Percentiles rank a stretch among this genome's conserved stretches.
Evolutionary conservation across 176 grass and related monocot species (phyloP).

Genomic region (Avena atlantica): DNA sequence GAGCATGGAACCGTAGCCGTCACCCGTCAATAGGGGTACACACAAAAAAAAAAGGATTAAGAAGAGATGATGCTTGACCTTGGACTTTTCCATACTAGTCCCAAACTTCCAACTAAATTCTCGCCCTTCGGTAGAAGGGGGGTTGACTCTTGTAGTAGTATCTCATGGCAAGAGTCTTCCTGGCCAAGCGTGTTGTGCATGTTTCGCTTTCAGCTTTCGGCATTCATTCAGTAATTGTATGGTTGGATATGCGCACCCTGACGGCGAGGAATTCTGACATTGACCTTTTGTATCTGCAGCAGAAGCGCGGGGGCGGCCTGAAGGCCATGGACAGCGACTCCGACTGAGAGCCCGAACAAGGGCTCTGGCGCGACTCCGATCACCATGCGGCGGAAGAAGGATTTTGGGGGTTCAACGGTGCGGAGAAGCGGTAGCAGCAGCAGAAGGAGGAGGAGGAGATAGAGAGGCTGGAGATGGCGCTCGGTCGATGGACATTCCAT

Average conservation of each 20-base stretch:
- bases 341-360: conserved; percentile 34
- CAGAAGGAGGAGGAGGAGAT: not conserved
- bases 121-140: not conserved
- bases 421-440: not conserved
- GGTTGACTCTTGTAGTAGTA: not conserved
- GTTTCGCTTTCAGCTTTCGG: not conserved
- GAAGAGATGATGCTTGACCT: not conserved
- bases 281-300: conserved; percentile 2
- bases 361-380: not conserved
- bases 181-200: not conserved
- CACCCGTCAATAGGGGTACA: not conserved
- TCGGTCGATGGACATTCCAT: not conserved
- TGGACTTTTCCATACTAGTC: no score
- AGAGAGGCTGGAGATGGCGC: not conserved
- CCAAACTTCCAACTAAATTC: no score
- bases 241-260: not conserved
- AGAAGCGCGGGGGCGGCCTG: conserved; percentile 66
- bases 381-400: not conserved
- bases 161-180: no score
- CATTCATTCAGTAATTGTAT: no score
- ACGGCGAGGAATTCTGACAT: not conserved
- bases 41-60: not conserved
- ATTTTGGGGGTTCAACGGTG: not conserved
- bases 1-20: conserved; percentile 4
- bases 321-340: conserved; percentile 79